Evolutionary conservation across 805 yeast genomes (phyloP).

Genomic region (Zygoascus biomembranicola): DNA sequence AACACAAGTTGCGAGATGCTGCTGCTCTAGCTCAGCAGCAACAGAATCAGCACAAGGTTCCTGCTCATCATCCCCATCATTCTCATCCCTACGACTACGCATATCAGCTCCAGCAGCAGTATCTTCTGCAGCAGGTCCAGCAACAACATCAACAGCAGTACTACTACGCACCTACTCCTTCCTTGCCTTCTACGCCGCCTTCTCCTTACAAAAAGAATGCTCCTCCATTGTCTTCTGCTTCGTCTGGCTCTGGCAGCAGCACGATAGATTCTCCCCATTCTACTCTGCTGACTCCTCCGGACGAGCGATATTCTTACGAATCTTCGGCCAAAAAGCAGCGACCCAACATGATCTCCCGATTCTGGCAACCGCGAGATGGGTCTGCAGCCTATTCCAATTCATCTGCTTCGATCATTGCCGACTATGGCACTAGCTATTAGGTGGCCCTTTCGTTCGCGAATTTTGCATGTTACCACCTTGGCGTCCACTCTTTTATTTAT

Average conservation of each 20-base stretch:
- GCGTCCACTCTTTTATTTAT: not conserved
- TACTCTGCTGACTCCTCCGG: not conserved
- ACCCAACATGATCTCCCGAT: not conserved
- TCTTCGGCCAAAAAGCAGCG: not conserved
- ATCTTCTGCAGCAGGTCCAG: not conserved
- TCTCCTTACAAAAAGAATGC: not conserved
- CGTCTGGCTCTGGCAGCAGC: not conserved
- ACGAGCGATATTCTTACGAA: not conserved
- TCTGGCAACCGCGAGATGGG: not conserved
- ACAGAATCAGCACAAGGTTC: conserved; percentile 4
- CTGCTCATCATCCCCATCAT: conserved; percentile 1
- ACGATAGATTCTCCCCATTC: not conserved
- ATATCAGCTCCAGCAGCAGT: conserved; percentile 1
- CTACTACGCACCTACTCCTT: not conserved
- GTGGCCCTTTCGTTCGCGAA: not conserved
- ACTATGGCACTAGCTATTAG: not conserved
- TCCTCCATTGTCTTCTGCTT: not conserved
- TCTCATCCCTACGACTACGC: conserved; percentile 2
- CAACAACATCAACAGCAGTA: not conserved
- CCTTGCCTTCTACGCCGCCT: conserved; percentile 3
- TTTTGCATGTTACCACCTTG: not conserved
- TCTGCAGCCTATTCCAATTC: not conserved
- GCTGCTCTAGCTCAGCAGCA: not conserved
- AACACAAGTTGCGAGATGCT: conserved; percentile 33
- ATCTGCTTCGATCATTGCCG: not conserved